Percentiles rank a stretch among this genome's conserved stretches.
These are phyloP conservation scores for Talaromyces sp. DNA, from an alignment of 2,329 filamentous ascomycete genomes.

Conservation along the genomic window DNA sequence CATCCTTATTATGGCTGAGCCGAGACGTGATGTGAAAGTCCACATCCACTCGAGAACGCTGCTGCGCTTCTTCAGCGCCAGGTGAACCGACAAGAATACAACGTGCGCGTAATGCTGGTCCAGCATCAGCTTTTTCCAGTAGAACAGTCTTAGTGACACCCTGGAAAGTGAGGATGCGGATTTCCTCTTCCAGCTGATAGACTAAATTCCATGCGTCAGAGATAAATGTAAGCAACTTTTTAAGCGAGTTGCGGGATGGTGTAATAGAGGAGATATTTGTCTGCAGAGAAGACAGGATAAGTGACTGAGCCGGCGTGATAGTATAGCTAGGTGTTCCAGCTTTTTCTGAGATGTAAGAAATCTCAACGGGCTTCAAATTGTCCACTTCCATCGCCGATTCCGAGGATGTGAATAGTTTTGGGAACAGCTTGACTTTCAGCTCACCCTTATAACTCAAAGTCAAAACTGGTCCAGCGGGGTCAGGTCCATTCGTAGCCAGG, in stretches of 20 bases:
- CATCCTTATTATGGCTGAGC: conserved; percentile 4
- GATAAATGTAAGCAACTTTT: conserved; percentile 35
- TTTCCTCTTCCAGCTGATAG: conserved; percentile 36
- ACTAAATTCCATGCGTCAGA: conserved; percentile 39
- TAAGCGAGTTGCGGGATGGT: conserved; percentile 30
- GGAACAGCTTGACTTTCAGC: conserved; percentile 39
- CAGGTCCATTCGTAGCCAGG: conserved; percentile 25
- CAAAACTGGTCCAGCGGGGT: conserved; percentile 28
- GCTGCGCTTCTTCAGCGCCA: conserved; percentile 7
- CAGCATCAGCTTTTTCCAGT: conserved; percentile 18
- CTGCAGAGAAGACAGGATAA: conserved; percentile 39
- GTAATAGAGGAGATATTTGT: conserved; percentile 29
- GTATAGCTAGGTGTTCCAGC: conserved; percentile 10
- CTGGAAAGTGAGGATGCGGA: conserved; percentile 39
- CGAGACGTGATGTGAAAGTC: conserved; percentile 34
- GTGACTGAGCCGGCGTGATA: conserved; percentile 32
- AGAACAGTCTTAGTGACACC: conserved; percentile 38
- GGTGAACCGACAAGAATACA: conserved; percentile 32
- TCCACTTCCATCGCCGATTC: conserved; percentile 17
- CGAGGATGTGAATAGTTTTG: conserved; percentile 28
- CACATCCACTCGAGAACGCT: conserved; percentile 25
- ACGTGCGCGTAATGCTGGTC: conserved; percentile 27
- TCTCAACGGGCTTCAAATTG: conserved; percentile 23
- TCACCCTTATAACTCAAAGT: conserved; percentile 39
- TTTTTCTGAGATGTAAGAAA: conserved; percentile 26